These are phyloP conservation scores for Phoenix roebelenii DNA, from an alignment of 176 grass and related monocot species.

Conservation along the genomic window DNA sequence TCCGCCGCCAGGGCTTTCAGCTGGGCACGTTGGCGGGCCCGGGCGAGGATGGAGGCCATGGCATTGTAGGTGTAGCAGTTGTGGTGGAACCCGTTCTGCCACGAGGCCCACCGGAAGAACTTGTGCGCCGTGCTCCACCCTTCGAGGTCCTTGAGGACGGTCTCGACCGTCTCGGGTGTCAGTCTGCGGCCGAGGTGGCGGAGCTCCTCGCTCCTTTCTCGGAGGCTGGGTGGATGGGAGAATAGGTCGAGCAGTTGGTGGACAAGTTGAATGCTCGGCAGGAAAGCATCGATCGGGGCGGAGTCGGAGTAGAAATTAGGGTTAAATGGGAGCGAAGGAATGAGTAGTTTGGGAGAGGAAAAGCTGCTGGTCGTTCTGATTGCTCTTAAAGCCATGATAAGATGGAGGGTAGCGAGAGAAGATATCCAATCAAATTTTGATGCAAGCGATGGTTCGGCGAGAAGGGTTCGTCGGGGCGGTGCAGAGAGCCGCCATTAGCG, in stretches of 20 bases:
- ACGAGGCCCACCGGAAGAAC: slow-evolving; percentile 64
- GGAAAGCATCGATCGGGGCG: neutral
- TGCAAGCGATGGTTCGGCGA: too few species aligned
- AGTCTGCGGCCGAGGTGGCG: slow-evolving; percentile 30
- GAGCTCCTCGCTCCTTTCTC: slow-evolving; percentile 29
- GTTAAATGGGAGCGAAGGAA: neutral
- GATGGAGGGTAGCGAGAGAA: neutral
- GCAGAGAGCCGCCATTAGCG: too few species aligned
- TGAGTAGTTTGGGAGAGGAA: neutral
- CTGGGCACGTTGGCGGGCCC: slow-evolving; percentile 19
- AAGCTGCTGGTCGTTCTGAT: neutral
- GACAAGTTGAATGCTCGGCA: slow-evolving; percentile 17
- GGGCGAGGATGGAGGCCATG: slow-evolving; percentile 53
- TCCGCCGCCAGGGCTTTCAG: slow-evolving; percentile 40
- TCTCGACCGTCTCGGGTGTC: slow-evolving; percentile 23
- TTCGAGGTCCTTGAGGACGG: slow-evolving; percentile 37
- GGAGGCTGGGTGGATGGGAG: slow-evolving; percentile 36
- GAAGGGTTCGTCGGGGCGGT: too few species aligned
- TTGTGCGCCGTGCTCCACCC: slow-evolving; percentile 58
- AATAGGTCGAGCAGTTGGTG: slow-evolving; percentile 81
- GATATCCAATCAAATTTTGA: neutral
- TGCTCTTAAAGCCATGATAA: neutral
- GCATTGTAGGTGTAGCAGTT: slow-evolving; percentile 81
- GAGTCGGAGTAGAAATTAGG: neutral
- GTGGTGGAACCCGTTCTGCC: slow-evolving; percentile 58